Evolutionary conservation across 768 basidiomycete genomes (phyloP), one percentile per base, ranked within the genome.

Genomic region (Boletales sp.): DNA sequence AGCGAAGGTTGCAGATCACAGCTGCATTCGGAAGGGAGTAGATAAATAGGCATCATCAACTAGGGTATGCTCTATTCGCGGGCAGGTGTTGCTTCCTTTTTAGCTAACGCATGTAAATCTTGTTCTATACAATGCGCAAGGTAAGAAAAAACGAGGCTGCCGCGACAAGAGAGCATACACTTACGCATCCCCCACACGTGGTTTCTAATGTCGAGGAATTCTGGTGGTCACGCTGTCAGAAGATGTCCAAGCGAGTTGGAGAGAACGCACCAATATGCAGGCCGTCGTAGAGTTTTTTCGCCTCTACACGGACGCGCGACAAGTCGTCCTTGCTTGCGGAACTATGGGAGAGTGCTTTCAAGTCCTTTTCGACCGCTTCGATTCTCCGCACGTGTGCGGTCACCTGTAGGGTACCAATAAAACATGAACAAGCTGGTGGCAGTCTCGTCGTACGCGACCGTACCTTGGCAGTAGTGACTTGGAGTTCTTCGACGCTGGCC

Each of bases 181-280:
- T 74, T 65, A 91, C 90, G 88, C 56, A 93, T 85, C 17, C 90
- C 90, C 90, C 87, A 90, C 10, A 91, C 87, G 64, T 90, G 86
- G 41, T 86, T 76, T 52, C 87, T 78, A 52, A 92, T 64, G 59
- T 91, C 89, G 54, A 92, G 74, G 63, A 90, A 85, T 74, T 92
- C 90, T 90, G 61, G 3, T 2, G 17, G 14, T 36, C 14, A 1
- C 17, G 35, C 21, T 25, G 5, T 41, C 25, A 53, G 50, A 15
- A 30, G 28, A 14, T 38, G 17, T 50, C 14, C 46, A 37, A 17
- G 8, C 18, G 41, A 10, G 8, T 21, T 17, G 11, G 13, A 14
- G 6, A 18, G 74, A 8, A 44, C 80, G 60, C 51, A 85, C 88
- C 88, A 58, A 90, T 77, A 58, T 90, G 87, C 39, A 92, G 73